phyloP scores from a whole-genome alignment of 192 early-diverging fungal genomes.

The Hyaloraphidium curvatum region DNA sequence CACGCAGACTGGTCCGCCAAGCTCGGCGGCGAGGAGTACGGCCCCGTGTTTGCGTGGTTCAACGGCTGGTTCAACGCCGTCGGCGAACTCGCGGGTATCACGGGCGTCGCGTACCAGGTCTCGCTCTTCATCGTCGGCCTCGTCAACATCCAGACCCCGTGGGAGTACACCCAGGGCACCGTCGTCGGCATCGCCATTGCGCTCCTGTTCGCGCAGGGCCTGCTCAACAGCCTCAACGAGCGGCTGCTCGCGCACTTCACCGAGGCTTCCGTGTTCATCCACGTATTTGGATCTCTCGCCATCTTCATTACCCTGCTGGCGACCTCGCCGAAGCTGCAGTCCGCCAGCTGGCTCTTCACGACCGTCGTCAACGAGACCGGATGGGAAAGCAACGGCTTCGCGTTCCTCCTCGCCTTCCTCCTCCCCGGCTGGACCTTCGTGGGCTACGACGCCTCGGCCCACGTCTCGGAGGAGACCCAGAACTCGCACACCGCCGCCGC shows the following conservation, averaged over 20 bases:
- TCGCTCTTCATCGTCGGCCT: neutral
- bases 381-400: conserved; percentile 10
- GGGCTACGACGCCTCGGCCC: conserved; percentile 25
- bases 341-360: conserved; percentile 11
- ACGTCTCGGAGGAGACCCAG: conserved; percentile 24
- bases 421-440: conserved; percentile 18
- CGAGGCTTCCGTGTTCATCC: conserved; percentile 10
- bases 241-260: neutral
- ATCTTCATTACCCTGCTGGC: conserved; percentile 21
- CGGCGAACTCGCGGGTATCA: neutral
- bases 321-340: conserved; percentile 4
- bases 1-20: conserved; percentile 21
- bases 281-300: conserved; percentile 18
- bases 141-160: neutral
- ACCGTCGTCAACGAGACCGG: conserved; percentile 13
- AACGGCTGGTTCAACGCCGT: neutral
- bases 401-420: conserved; percentile 18
- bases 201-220: no score
- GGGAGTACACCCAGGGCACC: neutral
- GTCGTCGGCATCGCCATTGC: no score
- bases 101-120: neutral
- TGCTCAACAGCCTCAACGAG: neutral
- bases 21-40: conserved; percentile 16
- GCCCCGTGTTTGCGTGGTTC: conserved; percentile 16
- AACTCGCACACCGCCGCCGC: conserved; percentile 16